Evolutionary conservation across 2,329 filamentous ascomycete species (phyloP), one percentile per base, ranked within the genome.

Genomic region (Thielaviopsis populi): DNA sequence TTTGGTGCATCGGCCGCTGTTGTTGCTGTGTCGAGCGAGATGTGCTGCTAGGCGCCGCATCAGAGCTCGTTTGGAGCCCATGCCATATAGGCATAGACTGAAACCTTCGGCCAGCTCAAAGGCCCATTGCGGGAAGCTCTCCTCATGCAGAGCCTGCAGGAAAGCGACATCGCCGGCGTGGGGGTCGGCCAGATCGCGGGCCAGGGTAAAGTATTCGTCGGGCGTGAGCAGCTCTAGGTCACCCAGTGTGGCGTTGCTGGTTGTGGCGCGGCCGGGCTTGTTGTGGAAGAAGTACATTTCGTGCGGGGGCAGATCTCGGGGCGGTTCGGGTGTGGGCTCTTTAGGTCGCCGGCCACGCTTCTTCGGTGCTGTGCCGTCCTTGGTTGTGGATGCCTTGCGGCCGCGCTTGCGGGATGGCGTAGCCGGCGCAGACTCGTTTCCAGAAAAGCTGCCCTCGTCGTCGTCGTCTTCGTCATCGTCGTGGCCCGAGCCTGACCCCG

Each of bases 281-380:
- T 95, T 96, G 71, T 97, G 89, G 71, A 87, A 89, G 73, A 99
- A 97, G 76, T 95, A 99, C 68, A 88, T 83, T 73, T 97, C 94
- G 71, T 96, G 89, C 0, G 91, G 80, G 4, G 91, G 88, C 1
- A 97, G 80, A 69, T 96, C 83, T 62, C 84, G 81, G 19, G 92
- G 89, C 2, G 90, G 90, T 4, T 88, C 91, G 1, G 88, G 88
- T 6, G 88, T 89, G 64, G 83, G 83, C 69, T 84, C 82, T 68
- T 82, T 80, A 69, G 74, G 75, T 19, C 66, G 66, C 10, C 69
- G 67, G 27, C 70, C 71, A 37, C 66, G 63, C n/a, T 69, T 72
- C 63, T 68, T 72, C 15, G 69, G 68, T 6, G 33, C 43, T 46
- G 71, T 60, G 30, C 54, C 37, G 46, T 54, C 68, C 37, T 67